Conservation (phyloP, 305 asterid species). For the Fraxinus paxiana region DNA sequence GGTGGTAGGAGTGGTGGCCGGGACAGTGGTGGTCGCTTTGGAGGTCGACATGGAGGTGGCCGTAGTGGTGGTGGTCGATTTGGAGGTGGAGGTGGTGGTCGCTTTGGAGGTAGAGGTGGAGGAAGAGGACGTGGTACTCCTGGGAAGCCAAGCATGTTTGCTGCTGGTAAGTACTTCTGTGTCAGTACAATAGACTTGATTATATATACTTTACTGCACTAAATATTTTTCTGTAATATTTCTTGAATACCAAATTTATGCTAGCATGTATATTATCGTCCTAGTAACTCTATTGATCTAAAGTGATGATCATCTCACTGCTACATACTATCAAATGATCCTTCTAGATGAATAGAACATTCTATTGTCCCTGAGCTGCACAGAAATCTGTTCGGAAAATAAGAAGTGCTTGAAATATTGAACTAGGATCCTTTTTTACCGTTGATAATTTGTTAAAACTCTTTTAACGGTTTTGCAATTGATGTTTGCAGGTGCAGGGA, state of each 20-base stretch:
- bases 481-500: constrained; percentile 34
- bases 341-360: neutral
- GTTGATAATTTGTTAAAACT: too few relatives aligned
- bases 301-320: neutral
- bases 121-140: constrained; percentile 40
- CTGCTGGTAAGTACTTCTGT: constrained; percentile 20
- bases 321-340: neutral
- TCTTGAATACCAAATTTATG: too few relatives aligned
- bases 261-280: neutral
- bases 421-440: neutral
- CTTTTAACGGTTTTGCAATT: neutral
- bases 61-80: constrained; percentile 28
- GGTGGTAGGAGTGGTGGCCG: constrained; percentile 32
- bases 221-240: too few relatives aligned
- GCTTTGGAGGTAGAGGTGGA: constrained; percentile 35
- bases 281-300: neutral
- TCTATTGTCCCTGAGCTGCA: neutral
- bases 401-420: neutral
- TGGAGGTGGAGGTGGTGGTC: constrained; percentile 32
- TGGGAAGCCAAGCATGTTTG: constrained; percentile 36
- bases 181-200: neutral
- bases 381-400: neutral
- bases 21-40: constrained; percentile 31
- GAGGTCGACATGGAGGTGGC: constrained; percentile 31
- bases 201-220: neutral